These are phyloP conservation scores for Hymenoscyphus infarciens DNA, from an alignment of 2,329 filamentous ascomycete genomes.

Conservation along the genomic window DNA sequence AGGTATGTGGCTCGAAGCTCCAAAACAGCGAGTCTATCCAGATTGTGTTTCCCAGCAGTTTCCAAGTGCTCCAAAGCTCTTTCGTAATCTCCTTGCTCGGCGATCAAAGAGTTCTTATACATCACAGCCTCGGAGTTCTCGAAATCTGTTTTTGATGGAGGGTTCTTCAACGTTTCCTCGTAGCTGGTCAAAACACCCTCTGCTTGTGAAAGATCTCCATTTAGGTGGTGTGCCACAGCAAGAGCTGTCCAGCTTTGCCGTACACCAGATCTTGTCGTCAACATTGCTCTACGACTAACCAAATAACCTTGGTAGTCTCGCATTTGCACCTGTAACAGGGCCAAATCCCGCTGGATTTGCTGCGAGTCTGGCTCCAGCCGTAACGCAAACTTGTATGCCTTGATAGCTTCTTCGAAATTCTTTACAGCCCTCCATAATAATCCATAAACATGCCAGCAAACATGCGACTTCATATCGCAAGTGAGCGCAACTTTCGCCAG, in stretches of 20 bases:
- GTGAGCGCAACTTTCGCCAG: slow-evolving; percentile 89
- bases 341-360: slow-evolving; percentile 92
- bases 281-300: slow-evolving; percentile 81
- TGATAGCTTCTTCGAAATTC: slow-evolving; percentile 98
- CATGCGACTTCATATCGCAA: slow-evolving; percentile 98
- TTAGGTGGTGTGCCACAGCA: slow-evolving; percentile 86
- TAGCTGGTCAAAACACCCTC: slow-evolving; percentile 90
- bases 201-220: slow-evolving; percentile 79
- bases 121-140: slow-evolving; percentile 92
- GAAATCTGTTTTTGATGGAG: slow-evolving; percentile 72
- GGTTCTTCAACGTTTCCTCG: slow-evolving; percentile 84
- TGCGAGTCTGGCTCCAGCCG: slow-evolving; percentile 88
- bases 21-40: slow-evolving; percentile 81
- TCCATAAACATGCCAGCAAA: slow-evolving; percentile 99
- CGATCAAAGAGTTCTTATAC: slow-evolving; percentile 95
- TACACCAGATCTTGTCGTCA: slow-evolving; percentile 75
- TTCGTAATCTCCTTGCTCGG: slow-evolving; percentile 78
- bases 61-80: slow-evolving; percentile 85
- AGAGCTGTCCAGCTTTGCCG: slow-evolving; percentile 98
- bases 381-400: slow-evolving; percentile 96
- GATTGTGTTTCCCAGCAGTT: slow-evolving; percentile 67
- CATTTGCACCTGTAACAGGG: slow-evolving; percentile 92
- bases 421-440: slow-evolving; percentile 89
- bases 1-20: slow-evolving; percentile 85
- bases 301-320: slow-evolving; percentile 93